Evolutionary conservation across 495 filamentous ascomycete genomes (phyloP).

Genomic region (Penicillium nucicola): DNA sequence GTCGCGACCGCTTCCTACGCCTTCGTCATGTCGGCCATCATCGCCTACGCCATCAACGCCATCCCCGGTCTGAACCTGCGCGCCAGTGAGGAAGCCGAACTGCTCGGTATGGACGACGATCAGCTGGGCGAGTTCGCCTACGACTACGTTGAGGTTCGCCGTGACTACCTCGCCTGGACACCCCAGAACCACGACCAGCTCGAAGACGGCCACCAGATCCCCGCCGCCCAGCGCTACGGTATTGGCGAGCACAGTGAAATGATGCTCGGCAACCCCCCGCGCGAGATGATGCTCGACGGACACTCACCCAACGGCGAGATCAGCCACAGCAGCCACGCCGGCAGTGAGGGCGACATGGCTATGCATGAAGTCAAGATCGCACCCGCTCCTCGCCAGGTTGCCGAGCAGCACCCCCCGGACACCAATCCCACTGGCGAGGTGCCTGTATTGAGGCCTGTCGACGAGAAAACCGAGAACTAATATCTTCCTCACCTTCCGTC

Average conservation of each 20-base stretch:
- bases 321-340: conserved; percentile 39
- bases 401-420: conserved; percentile 29
- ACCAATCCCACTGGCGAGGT: conserved; percentile 11
- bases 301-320: conserved; percentile 48
- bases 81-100: conserved; percentile 92
- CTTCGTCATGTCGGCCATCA: conserved; percentile 79
- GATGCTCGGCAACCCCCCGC: conserved; percentile 58
- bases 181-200: conserved; percentile 71
- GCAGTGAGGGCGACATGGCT: conserved; percentile 31
- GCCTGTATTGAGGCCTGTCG: conserved; percentile 11
- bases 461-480: conserved; percentile 26
- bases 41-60: conserved; percentile 81
- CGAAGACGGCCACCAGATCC: conserved; percentile 58
- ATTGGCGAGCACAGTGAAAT: conserved; percentile 75
- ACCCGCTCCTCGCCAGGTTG: conserved; percentile 33
- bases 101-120: conserved; percentile 98
- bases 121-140: conserved; percentile 98
- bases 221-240: conserved; percentile 72
- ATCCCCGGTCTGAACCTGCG: conserved; percentile 89
- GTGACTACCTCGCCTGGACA: conserved; percentile 97
- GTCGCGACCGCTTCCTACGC: conserved; percentile 70
- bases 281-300: conserved; percentile 62
- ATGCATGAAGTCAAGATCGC: conserved; percentile 39
- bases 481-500: background rate
- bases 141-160: conserved; percentile 97